Conservation (phyloP, 768 basidiomycete genomes). For the Pulveroboletus sp. region DNA sequence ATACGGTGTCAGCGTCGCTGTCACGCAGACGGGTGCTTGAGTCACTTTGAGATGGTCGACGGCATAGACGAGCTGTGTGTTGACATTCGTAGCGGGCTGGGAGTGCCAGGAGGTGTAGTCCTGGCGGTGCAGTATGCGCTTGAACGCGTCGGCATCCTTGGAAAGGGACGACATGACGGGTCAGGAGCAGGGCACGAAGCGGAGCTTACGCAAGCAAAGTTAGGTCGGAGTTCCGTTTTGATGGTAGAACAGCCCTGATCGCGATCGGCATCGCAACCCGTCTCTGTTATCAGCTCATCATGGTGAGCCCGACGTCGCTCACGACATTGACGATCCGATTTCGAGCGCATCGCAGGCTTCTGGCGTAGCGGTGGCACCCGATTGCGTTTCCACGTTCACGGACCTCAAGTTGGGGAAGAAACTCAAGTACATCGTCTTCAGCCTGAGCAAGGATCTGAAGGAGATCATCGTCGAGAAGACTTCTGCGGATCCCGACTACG, state of each 20-base stretch:
- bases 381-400: slow-evolving; percentile 39
- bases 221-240: slow-evolving; percentile 23
- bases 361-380: slow-evolving; percentile 45
- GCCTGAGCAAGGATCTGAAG: slow-evolving; percentile 49
- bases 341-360: slow-evolving; percentile 23
- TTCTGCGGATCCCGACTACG: slow-evolving; percentile 51
- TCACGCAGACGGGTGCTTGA: slow-evolving; percentile 4
- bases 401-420: slow-evolving; percentile 42
- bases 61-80: slow-evolving; percentile 84
- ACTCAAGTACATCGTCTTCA: slow-evolving; percentile 84
- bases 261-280: slow-evolving; percentile 25
- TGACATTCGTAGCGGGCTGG: slow-evolving; percentile 81
- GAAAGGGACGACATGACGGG: slow-evolving; percentile 61
- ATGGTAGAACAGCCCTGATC: slow-evolving; percentile 10
- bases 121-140: slow-evolving; percentile 57
- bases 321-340: background rate
- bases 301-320: slow-evolving; percentile 24
- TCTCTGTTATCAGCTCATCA: slow-evolving; percentile 23
- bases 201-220: slow-evolving; percentile 24
- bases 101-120: slow-evolving; percentile 80
- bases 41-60: slow-evolving; percentile 76
- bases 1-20: slow-evolving; percentile 7
- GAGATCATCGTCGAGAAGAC: slow-evolving; percentile 77
- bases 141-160: slow-evolving; percentile 71
- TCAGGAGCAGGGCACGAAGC: background rate